Percentiles rank a stretch among this genome's conserved stretches.
phyloP scores from a whole-genome alignment of 1,284 basidiomycete genomes.

The Rhizoctonia solani region DNA sequence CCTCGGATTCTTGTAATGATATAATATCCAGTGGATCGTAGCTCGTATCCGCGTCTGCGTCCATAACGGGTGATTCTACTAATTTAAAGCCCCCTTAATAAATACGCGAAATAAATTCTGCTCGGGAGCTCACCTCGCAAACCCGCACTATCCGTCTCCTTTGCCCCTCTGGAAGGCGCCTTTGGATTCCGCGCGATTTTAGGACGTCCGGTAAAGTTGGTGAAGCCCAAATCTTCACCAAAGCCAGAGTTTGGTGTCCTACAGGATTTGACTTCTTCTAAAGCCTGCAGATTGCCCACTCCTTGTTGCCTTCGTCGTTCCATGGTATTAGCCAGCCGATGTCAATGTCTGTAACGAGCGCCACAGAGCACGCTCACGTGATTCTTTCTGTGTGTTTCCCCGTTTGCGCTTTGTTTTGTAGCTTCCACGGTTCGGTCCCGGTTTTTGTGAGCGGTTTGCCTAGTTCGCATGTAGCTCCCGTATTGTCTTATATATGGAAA shows the following conservation, averaged over 20 bases:
- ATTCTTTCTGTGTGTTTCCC: too few relatives aligned
- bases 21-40: slow-evolving; percentile 17
- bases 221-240: slow-evolving; percentile 15
- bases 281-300: neutral
- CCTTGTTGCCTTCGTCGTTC: neutral
- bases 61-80: too few relatives aligned
- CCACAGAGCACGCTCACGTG: too few relatives aligned
- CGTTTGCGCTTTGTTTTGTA: too few relatives aligned
- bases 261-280: neutral
- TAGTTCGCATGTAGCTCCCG: too few relatives aligned
- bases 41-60: too few relatives aligned
- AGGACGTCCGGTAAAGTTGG: neutral
- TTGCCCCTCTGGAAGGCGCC: neutral
- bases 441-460: too few relatives aligned
- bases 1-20: neutral
- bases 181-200: neutral
- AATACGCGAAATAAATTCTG: too few relatives aligned
- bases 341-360: neutral
- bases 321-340: neutral
- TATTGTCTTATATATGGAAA: too few relatives aligned
- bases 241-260: slow-evolving; percentile 4
- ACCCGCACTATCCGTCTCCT: neutral
- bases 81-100: too few relatives aligned
- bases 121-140: too few relatives aligned
- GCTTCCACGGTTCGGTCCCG: too few relatives aligned